These are phyloP conservation scores for Aspergillus sp. DNA, from an alignment of 2,329 filamentous ascomycete genomes.

Conservation along the genomic window DNA sequence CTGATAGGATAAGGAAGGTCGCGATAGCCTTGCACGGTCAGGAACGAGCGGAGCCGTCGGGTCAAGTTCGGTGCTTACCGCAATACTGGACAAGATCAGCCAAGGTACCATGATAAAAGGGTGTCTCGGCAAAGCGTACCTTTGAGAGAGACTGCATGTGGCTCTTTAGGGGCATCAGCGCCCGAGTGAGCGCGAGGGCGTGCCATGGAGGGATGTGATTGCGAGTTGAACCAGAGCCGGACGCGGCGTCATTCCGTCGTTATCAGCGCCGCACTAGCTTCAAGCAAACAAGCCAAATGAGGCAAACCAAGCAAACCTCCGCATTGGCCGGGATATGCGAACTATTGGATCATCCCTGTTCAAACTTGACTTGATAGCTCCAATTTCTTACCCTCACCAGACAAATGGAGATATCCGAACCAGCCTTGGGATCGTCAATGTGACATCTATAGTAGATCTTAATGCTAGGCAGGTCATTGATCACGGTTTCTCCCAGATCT, in stretches of 20 bases:
- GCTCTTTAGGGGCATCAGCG: conserved; percentile 63
- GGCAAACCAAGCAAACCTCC: conserved; percentile 33
- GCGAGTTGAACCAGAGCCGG: neutral
- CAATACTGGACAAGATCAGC: conserved; percentile 35
- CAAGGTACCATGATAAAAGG: conserved; percentile 11
- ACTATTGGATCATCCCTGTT: too few relatives aligned
- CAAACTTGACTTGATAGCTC: neutral
- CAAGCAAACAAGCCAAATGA: conserved; percentile 27
- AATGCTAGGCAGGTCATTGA: neutral
- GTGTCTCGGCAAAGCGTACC: conserved; percentile 41
- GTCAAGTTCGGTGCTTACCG: conserved; percentile 35
- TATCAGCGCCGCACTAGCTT: conserved; percentile 12
- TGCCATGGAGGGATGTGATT: conserved; percentile 35
- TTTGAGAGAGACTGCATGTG: conserved; percentile 77
- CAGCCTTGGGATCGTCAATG: too few relatives aligned
- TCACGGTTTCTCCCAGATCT: neutral
- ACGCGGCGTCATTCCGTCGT: conserved; percentile 13
- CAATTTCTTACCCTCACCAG: neutral
- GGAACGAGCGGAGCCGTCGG: conserved; percentile 7
- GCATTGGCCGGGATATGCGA: neutral
- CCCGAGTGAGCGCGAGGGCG: conserved; percentile 46
- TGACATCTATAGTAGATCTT: neutral
- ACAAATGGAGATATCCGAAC: neutral
- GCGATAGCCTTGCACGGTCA: conserved; percentile 66
- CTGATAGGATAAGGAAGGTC: conserved; percentile 56